Base-by-base conservation (phyloP, 176 grass and related monocot species). In the Bolboschoenus planiculmis region DNA sequence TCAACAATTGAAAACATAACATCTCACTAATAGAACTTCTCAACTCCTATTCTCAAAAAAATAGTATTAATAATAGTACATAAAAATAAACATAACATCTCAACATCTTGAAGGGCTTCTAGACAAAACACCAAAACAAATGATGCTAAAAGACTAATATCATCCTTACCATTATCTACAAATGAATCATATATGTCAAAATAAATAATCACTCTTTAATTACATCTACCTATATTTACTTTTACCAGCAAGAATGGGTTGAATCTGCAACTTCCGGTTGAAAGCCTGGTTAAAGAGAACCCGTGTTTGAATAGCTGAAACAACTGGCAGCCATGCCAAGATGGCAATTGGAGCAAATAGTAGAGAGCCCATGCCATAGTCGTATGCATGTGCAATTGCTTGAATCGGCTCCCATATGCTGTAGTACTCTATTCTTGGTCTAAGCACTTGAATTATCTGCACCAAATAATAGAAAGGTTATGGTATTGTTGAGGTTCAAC, bases 211-310 rank as follows among this genome's bases (percentile, higher is more conserved):
- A 80, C 53, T 60, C 53, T 80, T 58, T 51, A 51, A 47, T 47
- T 58, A 21, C 20, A 78, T 65, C 79, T 90, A 93, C 81, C 77
- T 91, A 62, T 88, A 80, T 83, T 93, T 95, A 59, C 85, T 93
- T 91, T 95, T 95, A 35, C 89, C 87, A 27, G 81, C 64, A 65
- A 98, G 91, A 74, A 98, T 91, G 71, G 89, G 92, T 56, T 93
- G 92, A 81, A 98, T 98, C 79, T 95, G 92, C 78, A 95, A 78
- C 50, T 91, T 89, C 36, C 87, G 48, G 20, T 84, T 93, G 64
- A 95, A 95, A 61, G 96, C 96, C 61, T 85, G 90, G 77, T 98
- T 93, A 91, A 98, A 98, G 65, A 98, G 92, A 85, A 98, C 95
- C 40, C 92, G 78, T 53, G 92, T 98, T 87, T 98, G 96, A 65